A percentile compares a stretch with the other conserved stretches of the same genome.
These are phyloP conservation scores for Exophiala mesophila DNA, from an alignment of 2,329 filamentous ascomycete species.

Conservation along the genomic window DNA sequence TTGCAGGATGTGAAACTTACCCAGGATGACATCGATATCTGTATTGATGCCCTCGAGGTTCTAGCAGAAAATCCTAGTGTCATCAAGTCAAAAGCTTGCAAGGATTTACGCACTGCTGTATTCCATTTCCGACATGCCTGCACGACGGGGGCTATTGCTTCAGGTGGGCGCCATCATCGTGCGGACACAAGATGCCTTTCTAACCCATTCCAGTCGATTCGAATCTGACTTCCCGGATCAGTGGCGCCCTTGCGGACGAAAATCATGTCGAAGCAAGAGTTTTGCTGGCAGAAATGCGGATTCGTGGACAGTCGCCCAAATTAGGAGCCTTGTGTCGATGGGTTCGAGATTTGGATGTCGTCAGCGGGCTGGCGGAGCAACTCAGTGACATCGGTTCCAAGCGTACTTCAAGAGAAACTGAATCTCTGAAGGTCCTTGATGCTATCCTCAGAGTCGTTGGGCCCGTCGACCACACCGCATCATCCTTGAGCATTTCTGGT, in stretches of 20 bases:
- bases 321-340: constrained; percentile 66
- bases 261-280: constrained; percentile 62
- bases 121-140: constrained; percentile 66
- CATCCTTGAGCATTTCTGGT: constrained; percentile 53
- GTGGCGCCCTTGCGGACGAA: constrained; percentile 60
- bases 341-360: constrained; percentile 66
- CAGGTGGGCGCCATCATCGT: constrained; percentile 35
- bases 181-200: neutral
- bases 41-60: constrained; percentile 58
- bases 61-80: constrained; percentile 56
- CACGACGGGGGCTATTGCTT: constrained; percentile 60
- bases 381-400: constrained; percentile 38
- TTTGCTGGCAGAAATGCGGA: constrained; percentile 64
- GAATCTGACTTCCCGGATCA: constrained; percentile 63
- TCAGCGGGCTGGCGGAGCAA: constrained; percentile 59
- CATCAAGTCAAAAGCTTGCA: constrained; percentile 66
- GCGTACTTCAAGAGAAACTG: constrained; percentile 49
- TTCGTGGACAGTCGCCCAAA: constrained; percentile 61
- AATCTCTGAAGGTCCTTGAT: constrained; percentile 54
- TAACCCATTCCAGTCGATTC: constrained; percentile 42
- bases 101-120: constrained; percentile 60
- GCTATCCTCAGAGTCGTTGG: constrained; percentile 60
- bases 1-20: constrained; percentile 1
- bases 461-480: constrained; percentile 50
- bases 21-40: constrained; percentile 61